phyloP scores from a whole-genome alignment of 2,329 filamentous ascomycete species.

The Aspergillus pseudoviridinutans region DNA sequence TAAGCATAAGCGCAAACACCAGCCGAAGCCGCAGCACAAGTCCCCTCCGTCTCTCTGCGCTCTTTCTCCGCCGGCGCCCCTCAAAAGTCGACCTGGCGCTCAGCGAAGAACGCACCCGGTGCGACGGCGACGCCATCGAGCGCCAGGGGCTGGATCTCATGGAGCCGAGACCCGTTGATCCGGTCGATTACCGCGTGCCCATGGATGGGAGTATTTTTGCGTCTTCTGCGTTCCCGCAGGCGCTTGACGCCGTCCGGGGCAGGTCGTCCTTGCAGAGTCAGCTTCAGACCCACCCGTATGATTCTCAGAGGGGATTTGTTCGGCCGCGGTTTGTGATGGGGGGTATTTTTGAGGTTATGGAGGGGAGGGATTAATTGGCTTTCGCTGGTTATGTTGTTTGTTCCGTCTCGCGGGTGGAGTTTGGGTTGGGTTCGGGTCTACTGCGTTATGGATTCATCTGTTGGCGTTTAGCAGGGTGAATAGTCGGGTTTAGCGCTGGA shows the following conservation, averaged over 20 bases:
- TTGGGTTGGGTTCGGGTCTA: not conserved
- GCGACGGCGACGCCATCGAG: conserved; percentile 36
- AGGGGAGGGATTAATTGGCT: conserved; percentile 31
- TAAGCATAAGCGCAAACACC: not conserved
- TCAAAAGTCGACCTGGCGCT: conserved; percentile 44
- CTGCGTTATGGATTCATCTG: not conserved
- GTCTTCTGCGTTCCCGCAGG: no score
- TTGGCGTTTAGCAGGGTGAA: no score
- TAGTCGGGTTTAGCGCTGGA: no score
- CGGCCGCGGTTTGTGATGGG: conserved; percentile 43
- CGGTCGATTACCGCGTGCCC: conserved; percentile 23
- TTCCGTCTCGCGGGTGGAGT: not conserved
- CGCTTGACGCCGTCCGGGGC: not conserved
- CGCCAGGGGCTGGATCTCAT: conserved; percentile 40
- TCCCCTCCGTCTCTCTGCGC: conserved; percentile 25
- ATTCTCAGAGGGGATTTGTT: conserved; percentile 1
- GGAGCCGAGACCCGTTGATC: conserved; percentile 43
- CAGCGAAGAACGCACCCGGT: conserved; percentile 40
- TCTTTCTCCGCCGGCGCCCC: conserved; percentile 38
- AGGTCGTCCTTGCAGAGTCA: conserved; percentile 2
- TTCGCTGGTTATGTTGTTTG: conserved; percentile 3
- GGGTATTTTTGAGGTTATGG: conserved; percentile 47
- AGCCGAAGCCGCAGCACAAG: conserved; percentile 26
- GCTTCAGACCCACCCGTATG: conserved; percentile 1
- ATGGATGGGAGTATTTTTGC: conserved; percentile 17